phyloP scores from a whole-genome alignment of 495 filamentous ascomycete species.

The Diplogelasinospora grovesii region DNA sequence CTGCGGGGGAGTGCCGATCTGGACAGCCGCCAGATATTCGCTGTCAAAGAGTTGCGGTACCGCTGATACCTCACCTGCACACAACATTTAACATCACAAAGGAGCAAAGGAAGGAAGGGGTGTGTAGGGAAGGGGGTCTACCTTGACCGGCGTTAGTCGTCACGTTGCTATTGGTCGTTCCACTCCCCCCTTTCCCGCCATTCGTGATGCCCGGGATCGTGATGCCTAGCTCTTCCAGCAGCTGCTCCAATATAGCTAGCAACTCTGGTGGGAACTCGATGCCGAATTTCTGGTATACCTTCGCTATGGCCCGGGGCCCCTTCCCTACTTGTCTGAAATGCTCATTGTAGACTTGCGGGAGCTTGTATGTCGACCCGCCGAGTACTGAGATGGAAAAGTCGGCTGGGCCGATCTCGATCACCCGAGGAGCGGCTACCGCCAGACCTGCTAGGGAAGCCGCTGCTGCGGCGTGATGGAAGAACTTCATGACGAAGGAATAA shows the following conservation, averaged over 20 bases:
- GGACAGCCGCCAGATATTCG: conserved; percentile 57
- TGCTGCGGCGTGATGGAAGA: conserved; percentile 17
- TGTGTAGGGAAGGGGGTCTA: neutral
- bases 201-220: neutral
- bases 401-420: conserved; percentile 12
- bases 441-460: conserved; percentile 21
- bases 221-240: conserved; percentile 10
- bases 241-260: conserved; percentile 22
- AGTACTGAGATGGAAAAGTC: conserved; percentile 26
- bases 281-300: conserved; percentile 36
- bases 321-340: conserved; percentile 28
- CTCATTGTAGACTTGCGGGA: conserved; percentile 35
- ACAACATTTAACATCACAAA: neutral
- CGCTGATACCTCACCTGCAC: conserved; percentile 33
- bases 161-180: neutral
- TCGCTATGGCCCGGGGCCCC: conserved; percentile 36
- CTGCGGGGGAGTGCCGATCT: conserved; percentile 68
- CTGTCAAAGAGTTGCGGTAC: conserved; percentile 52
- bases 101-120: neutral
- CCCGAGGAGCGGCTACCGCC: conserved; percentile 16
- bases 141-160: conserved; percentile 9
- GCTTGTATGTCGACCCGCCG: conserved; percentile 35
- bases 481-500: conserved; percentile 17
- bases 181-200: neutral
- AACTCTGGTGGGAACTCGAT: conserved; percentile 26